A percentile compares a stretch with the other conserved stretches of the same genome.
Evolutionary conservation across 2,329 filamentous ascomycete species (phyloP).

Genomic region (Ceratocystis albifundus): DNA sequence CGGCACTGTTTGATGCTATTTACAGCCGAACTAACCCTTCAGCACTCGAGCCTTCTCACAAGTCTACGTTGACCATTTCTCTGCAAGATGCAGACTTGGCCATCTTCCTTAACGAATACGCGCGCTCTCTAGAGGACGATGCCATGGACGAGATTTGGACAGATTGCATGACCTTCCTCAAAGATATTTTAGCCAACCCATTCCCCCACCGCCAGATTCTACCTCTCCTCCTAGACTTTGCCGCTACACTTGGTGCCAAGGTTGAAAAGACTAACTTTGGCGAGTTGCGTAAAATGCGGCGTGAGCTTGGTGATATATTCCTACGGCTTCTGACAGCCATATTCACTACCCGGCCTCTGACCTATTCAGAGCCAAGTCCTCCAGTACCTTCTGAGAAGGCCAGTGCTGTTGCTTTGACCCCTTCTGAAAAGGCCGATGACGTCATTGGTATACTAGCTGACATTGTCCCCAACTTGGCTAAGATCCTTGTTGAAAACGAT

Average conservation of each 20-base stretch:
- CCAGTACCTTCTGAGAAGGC: conserved; percentile 32
- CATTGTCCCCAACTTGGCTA: conserved; percentile 68
- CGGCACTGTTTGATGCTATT: conserved; percentile 88
- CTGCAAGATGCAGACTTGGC: conserved; percentile 75
- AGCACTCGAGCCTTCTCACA: conserved; percentile 64
- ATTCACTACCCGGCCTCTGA: conserved; percentile 77
- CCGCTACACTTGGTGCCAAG: conserved; percentile 81
- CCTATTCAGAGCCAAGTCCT: conserved; percentile 48
- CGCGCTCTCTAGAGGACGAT: conserved; percentile 83
- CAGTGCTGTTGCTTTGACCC: conserved; percentile 28
- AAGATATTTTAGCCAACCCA: conserved; percentile 81
- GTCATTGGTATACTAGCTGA: conserved; percentile 67
- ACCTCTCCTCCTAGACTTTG: conserved; percentile 75
- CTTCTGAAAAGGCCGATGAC: conserved; percentile 52
- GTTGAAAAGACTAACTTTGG: conserved; percentile 97
- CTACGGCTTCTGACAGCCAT: conserved; percentile 79
- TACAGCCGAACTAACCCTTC: conserved; percentile 84
- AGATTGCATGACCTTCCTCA: conserved; percentile 83
- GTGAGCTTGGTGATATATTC: conserved; percentile 82
- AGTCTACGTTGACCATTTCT: conserved; percentile 79
- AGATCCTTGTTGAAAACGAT: conserved; percentile 76
- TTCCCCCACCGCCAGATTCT: conserved; percentile 89
- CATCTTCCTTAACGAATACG: conserved; percentile 82
- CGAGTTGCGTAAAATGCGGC: conserved; percentile 82
- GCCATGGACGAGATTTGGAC: conserved; percentile 97